Conservation (phyloP, 441 rosid genomes). For the Pelargonium australe region DNA sequence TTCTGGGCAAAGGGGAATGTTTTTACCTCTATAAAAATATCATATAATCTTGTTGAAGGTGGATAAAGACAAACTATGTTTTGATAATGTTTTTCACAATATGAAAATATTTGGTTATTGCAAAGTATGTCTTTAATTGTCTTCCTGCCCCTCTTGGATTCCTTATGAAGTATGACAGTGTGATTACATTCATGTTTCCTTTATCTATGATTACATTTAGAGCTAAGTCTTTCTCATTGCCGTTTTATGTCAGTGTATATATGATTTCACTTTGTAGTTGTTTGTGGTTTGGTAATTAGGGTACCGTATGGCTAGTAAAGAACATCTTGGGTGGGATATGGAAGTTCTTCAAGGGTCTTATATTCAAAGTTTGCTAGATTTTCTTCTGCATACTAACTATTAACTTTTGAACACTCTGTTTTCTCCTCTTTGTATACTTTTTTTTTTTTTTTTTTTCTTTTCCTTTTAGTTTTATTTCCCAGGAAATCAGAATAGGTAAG, state of each 20-base stretch:
- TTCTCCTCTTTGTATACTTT: background rate
- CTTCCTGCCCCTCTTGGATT: background rate
- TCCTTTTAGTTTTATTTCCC: background rate
- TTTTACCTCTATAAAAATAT: background rate
- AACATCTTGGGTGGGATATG: background rate
- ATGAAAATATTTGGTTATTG: background rate
- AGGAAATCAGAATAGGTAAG: no score
- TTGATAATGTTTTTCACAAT: background rate
- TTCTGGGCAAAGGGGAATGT: background rate
- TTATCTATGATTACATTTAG: no score
- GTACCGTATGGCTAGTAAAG: background rate
- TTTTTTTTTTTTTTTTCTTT: no score
- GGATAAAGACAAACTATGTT: background rate
- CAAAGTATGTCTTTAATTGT: slow-evolving; percentile 1
- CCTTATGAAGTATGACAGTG: background rate
- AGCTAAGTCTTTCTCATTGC: background rate
- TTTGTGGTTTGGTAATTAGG: background rate
- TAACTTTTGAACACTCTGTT: background rate
- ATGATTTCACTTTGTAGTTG: background rate
- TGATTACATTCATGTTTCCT: background rate
- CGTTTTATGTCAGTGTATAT: background rate
- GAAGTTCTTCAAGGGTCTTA: background rate
- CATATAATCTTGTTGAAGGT: background rate
- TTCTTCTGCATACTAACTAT: background rate
- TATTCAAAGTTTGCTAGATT: background rate